Evolutionary conservation across 2,329 filamentous ascomycete species (phyloP), one percentile per base, ranked within the genome.

Genomic region (Colletotrichum somersetense): DNA sequence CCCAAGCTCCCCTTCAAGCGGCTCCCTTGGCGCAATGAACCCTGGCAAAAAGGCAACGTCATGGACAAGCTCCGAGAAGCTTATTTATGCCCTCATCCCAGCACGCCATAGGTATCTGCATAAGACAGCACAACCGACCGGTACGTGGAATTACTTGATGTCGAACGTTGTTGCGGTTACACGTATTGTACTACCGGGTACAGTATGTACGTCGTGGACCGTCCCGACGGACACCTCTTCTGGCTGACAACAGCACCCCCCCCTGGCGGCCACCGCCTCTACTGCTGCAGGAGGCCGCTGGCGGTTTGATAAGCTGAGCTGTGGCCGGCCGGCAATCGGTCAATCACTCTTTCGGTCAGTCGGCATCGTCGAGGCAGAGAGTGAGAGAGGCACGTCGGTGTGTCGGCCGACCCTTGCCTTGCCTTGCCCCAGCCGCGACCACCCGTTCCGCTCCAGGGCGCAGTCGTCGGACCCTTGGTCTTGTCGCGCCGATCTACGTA

Each of bases 71-170:
- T 69, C 40, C 46, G 33, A 65, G 70, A 72, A 72, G 70, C 66
- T 72, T 65, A 72, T 65, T 72, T 65, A 72, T 62, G 56, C 59
- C 59, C 46, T 69, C 69, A 65, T 16, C 64, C 46, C 23, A 69
- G 70, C 70, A 72, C 66, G 66, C 66, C 53, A 72, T 69, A 63
- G 53, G 46, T 18, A 20, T 40, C 5, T 14, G 38, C 38, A 40
- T 12, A 5, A 42, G 14, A 16, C 40, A 42, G 35, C 11, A 42
- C 40, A 18, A 4, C 4, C 3, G 14, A 4, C 4, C 3, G 44
- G 8, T 46, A 46, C 44, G 44, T n/a, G 2, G 30, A 30, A 30
- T 30, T 46, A n/a, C 44, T n/a, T 1, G 6, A 44, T 44, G 42
- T 16, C 20, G 42, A 44, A 20, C 18, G 18, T 20, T 44, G 42